Conservation (phyloP, 1,284 basidiomycete species). For the Leccinum fuscescens region DNA sequence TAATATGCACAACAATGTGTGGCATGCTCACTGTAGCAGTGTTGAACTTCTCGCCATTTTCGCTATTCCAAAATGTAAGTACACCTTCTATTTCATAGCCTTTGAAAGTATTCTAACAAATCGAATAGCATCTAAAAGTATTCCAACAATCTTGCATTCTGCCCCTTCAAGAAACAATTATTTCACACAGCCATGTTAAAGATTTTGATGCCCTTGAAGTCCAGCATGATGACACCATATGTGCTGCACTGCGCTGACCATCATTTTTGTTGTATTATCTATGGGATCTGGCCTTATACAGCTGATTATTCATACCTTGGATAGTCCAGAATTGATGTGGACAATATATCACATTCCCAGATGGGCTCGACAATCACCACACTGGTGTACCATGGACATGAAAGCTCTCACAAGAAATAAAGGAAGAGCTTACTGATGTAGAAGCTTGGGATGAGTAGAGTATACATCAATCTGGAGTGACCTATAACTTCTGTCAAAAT, state of each 20-base stretch:
- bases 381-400: not conserved
- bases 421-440: not conserved
- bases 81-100: not conserved
- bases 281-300: conserved; percentile 19
- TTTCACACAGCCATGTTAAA: conserved; percentile 13
- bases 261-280: conserved; percentile 8
- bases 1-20: conserved; percentile 15
- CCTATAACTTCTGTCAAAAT: not conserved
- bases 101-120: not conserved
- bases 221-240: conserved; percentile 13
- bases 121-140: conserved; percentile 1
- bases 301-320: conserved; percentile 19
- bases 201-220: conserved; percentile 11
- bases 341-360: conserved; percentile 4
- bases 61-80: conserved; percentile 13
- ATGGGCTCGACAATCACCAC: not conserved
- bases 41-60: conserved; percentile 10
- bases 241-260: conserved; percentile 13
- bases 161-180: conserved; percentile 17
- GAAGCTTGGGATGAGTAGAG: conserved; percentile 1
- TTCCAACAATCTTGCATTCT: conserved; percentile 2
- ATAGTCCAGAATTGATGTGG: conserved; percentile 27
- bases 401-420: not conserved
- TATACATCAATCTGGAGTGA: not conserved
- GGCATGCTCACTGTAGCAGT: not conserved